Conservation (phyloP, 768 basidiomycete species). For the Mycena rosella region DNA sequence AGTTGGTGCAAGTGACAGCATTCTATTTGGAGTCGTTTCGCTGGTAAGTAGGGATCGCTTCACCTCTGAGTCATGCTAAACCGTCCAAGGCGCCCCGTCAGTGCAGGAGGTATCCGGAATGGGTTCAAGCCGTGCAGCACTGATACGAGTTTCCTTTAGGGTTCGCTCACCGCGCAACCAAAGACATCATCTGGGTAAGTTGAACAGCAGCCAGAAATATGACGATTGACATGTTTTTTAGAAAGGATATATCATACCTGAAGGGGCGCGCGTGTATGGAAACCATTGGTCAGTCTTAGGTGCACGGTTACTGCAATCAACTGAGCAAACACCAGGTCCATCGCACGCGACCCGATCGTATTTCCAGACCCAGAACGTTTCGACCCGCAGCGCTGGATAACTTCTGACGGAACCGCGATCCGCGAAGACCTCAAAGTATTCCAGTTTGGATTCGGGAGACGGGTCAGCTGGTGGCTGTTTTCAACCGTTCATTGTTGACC, state of each 20-base stretch:
- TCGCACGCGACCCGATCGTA: slow-evolving; percentile 68
- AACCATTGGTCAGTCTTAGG: slow-evolving; percentile 63
- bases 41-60: slow-evolving; percentile 45
- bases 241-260: slow-evolving; percentile 65
- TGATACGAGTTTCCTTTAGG: slow-evolving; percentile 46
- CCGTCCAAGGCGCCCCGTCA: slow-evolving; percentile 55
- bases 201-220: not conserved
- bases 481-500: slow-evolving; percentile 2
- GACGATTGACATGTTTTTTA: slow-evolving; percentile 34
- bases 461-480: slow-evolving; percentile 43
- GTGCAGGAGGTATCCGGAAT: slow-evolving; percentile 53
- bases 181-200: slow-evolving; percentile 74
- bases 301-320: not conserved
- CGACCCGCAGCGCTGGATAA: slow-evolving; percentile 70
- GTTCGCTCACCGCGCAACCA: slow-evolving; percentile 73
- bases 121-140: not conserved
- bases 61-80: not conserved
- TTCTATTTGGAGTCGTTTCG: slow-evolving; percentile 64
- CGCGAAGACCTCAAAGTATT: slow-evolving; percentile 67
- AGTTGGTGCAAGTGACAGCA: slow-evolving; percentile 59
- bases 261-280: slow-evolving; percentile 69
- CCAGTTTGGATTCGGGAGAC: slow-evolving; percentile 69
- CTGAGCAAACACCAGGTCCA: slow-evolving; percentile 51
- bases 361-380: slow-evolving; percentile 73
- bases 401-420: slow-evolving; percentile 52